Conservation (phyloP, 441 rosid species). For the Euphorbia corollata region DNA sequence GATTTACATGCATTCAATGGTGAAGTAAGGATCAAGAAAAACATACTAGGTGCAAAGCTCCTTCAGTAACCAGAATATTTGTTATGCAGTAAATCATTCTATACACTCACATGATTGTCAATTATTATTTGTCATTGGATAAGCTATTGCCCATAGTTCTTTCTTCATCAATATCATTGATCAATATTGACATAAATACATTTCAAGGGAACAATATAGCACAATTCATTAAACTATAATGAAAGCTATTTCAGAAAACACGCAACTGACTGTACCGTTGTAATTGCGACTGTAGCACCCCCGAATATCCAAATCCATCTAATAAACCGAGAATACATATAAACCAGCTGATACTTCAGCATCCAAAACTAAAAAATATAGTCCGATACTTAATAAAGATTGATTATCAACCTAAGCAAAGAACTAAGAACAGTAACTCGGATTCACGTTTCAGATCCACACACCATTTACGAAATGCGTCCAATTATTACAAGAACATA, state of each 20-base stretch:
- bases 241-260: constrained; percentile 5
- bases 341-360: constrained; percentile 1
- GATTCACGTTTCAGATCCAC: constrained; percentile 10
- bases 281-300: neutral
- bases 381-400: neutral
- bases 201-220: neutral
- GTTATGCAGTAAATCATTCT: neutral
- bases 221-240: neutral
- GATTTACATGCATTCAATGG: neutral
- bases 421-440: neutral
- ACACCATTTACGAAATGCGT: neutral
- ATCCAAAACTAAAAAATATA: neutral
- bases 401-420: neutral
- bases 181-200: neutral
- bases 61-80: neutral
- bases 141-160: neutral
- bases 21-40: neutral
- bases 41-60: neutral
- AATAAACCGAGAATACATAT: neutral
- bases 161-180: constrained; percentile 4
- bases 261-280: neutral
- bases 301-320: neutral
- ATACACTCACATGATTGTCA: neutral
- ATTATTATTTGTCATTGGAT: too few species aligned
- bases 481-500: neutral